phyloP scores from a whole-genome alignment of 1,139 yeast genomes.

The Candida gigantensis region DNA sequence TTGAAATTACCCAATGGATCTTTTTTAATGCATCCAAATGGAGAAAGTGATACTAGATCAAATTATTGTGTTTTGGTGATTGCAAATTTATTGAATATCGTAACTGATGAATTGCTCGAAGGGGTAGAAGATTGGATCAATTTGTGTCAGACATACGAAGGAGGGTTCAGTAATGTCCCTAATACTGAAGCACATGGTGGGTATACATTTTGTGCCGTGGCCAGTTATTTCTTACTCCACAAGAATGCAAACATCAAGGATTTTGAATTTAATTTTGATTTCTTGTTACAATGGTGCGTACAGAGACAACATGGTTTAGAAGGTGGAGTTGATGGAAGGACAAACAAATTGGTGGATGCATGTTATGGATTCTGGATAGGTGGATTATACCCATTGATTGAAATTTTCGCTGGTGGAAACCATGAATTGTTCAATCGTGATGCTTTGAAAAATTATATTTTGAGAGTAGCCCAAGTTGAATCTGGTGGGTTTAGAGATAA shows the following conservation, averaged over 20 bases:
- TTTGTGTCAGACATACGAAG: slow-evolving; percentile 86
- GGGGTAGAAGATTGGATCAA: slow-evolving; percentile 63
- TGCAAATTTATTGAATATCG: slow-evolving; percentile 64
- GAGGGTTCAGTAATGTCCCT: slow-evolving; percentile 88
- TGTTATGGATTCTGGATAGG: slow-evolving; percentile 98
- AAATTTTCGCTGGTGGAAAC: slow-evolving; percentile 28
- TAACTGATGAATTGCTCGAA: slow-evolving; percentile 60
- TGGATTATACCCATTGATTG: slow-evolving; percentile 64
- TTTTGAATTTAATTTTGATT: slow-evolving; percentile 44
- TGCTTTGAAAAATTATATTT: slow-evolving; percentile 63
- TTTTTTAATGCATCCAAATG: slow-evolving; percentile 70
- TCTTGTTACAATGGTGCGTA: slow-evolving; percentile 63
- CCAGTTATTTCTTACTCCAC: slow-evolving; percentile 49
- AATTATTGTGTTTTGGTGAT: slow-evolving; percentile 83
- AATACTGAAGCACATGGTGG: slow-evolving; percentile 96
- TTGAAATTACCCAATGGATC: slow-evolving; percentile 74
- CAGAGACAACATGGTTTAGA: slow-evolving; percentile 70
- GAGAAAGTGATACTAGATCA: slow-evolving; percentile 87
- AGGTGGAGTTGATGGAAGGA: slow-evolving; percentile 87
- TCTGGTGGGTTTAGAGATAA: slow-evolving; percentile 85
- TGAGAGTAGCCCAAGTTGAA: slow-evolving; percentile 69
- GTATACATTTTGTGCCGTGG: slow-evolving; percentile 87
- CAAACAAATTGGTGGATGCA: slow-evolving; percentile 93
- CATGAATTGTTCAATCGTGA: slow-evolving; percentile 51
- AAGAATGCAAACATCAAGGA: neutral